Percentiles rank a stretch among this genome's conserved stretches.
Evolutionary conservation across 208 protist species (phyloP).

Genomic region (Crithidia acanthocephali): DNA sequence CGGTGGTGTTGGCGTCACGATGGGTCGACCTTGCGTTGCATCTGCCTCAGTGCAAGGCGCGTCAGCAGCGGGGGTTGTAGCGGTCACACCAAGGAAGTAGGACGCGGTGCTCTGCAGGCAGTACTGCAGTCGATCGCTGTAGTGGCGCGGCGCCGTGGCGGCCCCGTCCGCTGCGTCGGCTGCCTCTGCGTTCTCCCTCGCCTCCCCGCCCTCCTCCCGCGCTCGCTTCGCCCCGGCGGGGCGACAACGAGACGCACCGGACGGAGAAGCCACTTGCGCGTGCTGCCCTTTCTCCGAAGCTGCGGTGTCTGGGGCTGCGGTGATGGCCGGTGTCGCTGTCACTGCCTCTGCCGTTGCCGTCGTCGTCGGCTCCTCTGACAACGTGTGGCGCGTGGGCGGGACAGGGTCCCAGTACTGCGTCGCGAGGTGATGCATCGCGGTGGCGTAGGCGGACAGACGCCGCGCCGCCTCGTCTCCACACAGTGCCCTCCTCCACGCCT

Average conservation of each 20-base stretch:
- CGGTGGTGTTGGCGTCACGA: not conserved
- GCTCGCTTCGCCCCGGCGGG: no score
- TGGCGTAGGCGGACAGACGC: slow-evolving; percentile 49
- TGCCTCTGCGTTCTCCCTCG: not conserved
- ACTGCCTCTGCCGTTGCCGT: not conserved
- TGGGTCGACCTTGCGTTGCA: no score
- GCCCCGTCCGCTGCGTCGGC: not conserved
- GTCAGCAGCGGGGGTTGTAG: not conserved
- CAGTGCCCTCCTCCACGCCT: slow-evolving; percentile 35
- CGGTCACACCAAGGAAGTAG: slow-evolving; percentile 37
- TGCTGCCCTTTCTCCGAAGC: no score
- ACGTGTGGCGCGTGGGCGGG: not conserved
- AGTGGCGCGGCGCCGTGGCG: slow-evolving; percentile 19
- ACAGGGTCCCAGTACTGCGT: slow-evolving; percentile 67
- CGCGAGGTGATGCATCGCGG: slow-evolving; percentile 76
- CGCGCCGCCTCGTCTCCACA: slow-evolving; percentile 31
- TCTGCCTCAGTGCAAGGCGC: not conserved
- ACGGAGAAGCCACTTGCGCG: no score
- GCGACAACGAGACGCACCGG: no score
- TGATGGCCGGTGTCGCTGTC: no score
- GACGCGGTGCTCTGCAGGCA: slow-evolving; percentile 32
- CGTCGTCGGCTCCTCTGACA: not conserved
- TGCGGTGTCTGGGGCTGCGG: no score
- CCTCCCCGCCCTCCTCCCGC: not conserved
- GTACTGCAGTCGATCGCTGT: slow-evolving; percentile 43